These are phyloP conservation scores for Cladosporium cucumerinum DNA, from an alignment of 2,329 filamentous ascomycete genomes.

Conservation along the genomic window DNA sequence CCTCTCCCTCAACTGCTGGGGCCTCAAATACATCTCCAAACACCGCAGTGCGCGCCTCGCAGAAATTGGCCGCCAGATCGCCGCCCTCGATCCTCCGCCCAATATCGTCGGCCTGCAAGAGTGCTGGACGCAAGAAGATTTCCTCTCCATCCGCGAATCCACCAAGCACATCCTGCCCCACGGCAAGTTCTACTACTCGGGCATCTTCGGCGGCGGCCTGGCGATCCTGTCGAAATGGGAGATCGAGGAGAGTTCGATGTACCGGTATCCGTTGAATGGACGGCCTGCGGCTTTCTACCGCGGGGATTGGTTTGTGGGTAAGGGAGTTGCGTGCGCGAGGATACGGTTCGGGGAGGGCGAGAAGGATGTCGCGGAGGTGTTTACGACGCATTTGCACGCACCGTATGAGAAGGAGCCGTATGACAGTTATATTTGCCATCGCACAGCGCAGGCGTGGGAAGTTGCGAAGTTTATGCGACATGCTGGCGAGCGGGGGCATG, in stretches of 20 bases:
- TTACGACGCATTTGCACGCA: slow-evolving; percentile 83
- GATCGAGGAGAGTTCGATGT: slow-evolving; percentile 84
- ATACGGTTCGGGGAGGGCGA: slow-evolving; percentile 65
- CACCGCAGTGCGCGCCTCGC: slow-evolving; percentile 72
- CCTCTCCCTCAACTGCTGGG: slow-evolving; percentile 95
- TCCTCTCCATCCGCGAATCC: slow-evolving; percentile 69
- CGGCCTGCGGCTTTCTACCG: slow-evolving; percentile 89
- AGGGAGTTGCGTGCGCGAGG: slow-evolving; percentile 81
- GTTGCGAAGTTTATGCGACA: slow-evolving; percentile 83
- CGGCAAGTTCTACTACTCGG: slow-evolving; percentile 88
- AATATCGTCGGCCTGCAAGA: slow-evolving; percentile 93
- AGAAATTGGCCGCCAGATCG: slow-evolving; percentile 80
- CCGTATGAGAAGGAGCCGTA: slow-evolving; percentile 77
- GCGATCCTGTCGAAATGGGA: slow-evolving; percentile 90
- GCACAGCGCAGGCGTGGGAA: slow-evolving; percentile 91
- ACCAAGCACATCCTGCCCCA: slow-evolving; percentile 75
- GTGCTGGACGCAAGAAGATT: slow-evolving; percentile 87
- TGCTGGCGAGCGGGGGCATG: slow-evolving; percentile 73
- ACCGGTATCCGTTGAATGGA: slow-evolving; percentile 84
- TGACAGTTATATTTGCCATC: slow-evolving; percentile 86
- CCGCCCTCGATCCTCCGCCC: slow-evolving; percentile 63
- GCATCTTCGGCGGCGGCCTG: slow-evolving; percentile 83
- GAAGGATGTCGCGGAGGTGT: slow-evolving; percentile 76
- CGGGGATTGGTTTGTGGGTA: slow-evolving; percentile 95
- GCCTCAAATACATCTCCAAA: slow-evolving; percentile 80